These are phyloP conservation scores for Umbilicaria muhlenbergii DNA, from an alignment of 495 filamentous ascomycete species.

Conservation along the genomic window DNA sequence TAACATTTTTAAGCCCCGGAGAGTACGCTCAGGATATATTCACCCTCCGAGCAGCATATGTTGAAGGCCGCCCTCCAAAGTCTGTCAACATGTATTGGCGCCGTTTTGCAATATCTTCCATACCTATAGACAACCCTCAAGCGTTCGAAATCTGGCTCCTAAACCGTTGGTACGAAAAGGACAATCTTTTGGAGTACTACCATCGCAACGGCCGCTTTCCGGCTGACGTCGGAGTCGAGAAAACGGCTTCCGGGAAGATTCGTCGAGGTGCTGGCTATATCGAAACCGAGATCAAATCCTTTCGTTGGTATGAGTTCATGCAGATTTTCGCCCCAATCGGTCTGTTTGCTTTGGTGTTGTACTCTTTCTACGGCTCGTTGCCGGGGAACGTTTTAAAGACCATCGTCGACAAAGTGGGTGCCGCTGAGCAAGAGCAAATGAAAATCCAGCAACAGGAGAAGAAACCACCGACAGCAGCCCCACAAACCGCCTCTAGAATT, in stretches of 20 bases:
- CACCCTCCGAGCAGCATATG: conserved; percentile 45
- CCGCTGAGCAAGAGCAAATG: conserved; percentile 8
- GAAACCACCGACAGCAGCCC: no score
- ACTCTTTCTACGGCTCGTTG: conserved; percentile 16
- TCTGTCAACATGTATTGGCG: conserved; percentile 61
- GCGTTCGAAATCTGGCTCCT: conserved; percentile 42
- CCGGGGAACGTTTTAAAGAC: conserved; percentile 7
- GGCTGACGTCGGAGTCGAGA: conserved; percentile 30
- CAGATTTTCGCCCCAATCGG: conserved; percentile 35
- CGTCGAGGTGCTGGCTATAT: conserved; percentile 33
- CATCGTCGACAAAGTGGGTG: neutral
- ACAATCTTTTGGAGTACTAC: conserved; percentile 41
- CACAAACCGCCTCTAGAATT: no score
- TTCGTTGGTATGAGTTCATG: conserved; percentile 36
- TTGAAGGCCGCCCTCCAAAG: conserved; percentile 50
- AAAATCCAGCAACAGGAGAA: no score
- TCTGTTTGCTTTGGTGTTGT: conserved; percentile 18
- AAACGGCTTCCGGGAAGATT: conserved; percentile 17
- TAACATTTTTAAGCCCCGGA: conserved; percentile 28
- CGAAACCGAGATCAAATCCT: conserved; percentile 38
- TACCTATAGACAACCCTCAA: conserved; percentile 42
- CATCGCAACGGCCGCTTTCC: conserved; percentile 45
- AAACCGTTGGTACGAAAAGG: conserved; percentile 48
- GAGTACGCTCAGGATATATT: conserved; percentile 51
- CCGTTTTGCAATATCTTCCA: conserved; percentile 37